phyloP scores from a whole-genome alignment of 306 rosid genomes.

The Abrus precatorius region DNA sequence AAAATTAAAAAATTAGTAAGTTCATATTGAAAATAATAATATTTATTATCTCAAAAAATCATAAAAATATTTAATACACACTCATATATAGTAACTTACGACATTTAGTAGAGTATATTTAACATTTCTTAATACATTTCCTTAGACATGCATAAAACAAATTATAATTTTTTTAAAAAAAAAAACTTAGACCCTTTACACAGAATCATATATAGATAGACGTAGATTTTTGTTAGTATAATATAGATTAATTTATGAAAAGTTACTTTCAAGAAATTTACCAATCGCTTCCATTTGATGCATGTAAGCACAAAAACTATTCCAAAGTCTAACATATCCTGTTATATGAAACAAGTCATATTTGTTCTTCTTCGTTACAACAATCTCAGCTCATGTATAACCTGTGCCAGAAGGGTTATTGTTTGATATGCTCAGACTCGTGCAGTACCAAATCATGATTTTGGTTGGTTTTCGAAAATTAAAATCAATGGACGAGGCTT shows the following conservation, averaged over 20 bases:
- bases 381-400: neutral
- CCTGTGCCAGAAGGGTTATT: neutral
- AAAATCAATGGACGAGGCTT: neutral
- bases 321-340: neutral
- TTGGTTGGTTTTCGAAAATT: neutral
- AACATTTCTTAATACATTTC: too few relatives aligned
- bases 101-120: too few relatives aligned
- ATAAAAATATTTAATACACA: too few relatives aligned
- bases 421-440: neutral
- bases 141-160: too few relatives aligned
- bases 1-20: too few relatives aligned
- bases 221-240: neutral
- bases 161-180: too few relatives aligned
- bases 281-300: slow-evolving; percentile 19
- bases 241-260: neutral
- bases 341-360: neutral
- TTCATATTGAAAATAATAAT: too few relatives aligned
- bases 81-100: too few relatives aligned
- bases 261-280: slow-evolving; percentile 20
- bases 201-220: neutral
- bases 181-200: neutral
- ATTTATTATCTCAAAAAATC: too few relatives aligned
- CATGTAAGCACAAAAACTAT: neutral
- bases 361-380: neutral
- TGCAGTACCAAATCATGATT: neutral